Percentiles rank a stretch among this genome's conserved stretches.
These are phyloP conservation scores for Epichloe baconii DNA, from an alignment of 2,329 filamentous ascomycete genomes.

Conservation along the genomic window DNA sequence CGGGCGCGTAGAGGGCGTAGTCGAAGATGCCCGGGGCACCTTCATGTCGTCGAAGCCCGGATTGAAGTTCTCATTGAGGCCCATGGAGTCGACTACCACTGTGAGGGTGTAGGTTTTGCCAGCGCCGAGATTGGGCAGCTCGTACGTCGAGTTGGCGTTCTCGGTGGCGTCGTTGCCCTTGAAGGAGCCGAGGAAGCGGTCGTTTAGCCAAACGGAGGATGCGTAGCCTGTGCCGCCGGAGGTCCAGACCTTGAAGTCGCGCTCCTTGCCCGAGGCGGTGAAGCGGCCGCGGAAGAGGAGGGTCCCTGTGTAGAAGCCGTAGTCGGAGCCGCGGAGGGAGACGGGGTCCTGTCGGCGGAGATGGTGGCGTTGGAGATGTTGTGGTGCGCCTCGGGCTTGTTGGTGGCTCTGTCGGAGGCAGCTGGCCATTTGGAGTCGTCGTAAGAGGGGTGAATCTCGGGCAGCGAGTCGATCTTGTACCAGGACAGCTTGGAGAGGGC, in stretches of 20 bases:
- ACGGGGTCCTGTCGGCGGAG: constrained; percentile 44
- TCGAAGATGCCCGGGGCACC: constrained; percentile 45
- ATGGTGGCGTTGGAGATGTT: constrained; percentile 47
- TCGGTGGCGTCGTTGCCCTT: constrained; percentile 36
- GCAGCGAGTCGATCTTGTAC: constrained; percentile 59
- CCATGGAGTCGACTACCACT: constrained; percentile 60
- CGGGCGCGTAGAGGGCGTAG: constrained; percentile 36
- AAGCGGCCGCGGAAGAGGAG: constrained; percentile 62
- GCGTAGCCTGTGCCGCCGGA: constrained; percentile 58
- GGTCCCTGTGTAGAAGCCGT: constrained; percentile 58
- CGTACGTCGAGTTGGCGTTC: constrained; percentile 42
- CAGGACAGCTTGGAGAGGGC: constrained; percentile 46
- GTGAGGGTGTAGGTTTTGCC: constrained; percentile 50
- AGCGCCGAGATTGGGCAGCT: constrained; percentile 35
- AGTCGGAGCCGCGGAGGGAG: constrained; percentile 56
- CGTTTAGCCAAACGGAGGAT: constrained; percentile 52
- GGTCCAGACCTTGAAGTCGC: constrained; percentile 41
- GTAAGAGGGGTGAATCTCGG: constrained; percentile 51
- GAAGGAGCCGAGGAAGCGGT: constrained; percentile 50
- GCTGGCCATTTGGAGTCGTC: constrained; percentile 53
- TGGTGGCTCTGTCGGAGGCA: background rate
- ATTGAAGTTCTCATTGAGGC: constrained; percentile 52
- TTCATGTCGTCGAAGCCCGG: constrained; percentile 50
- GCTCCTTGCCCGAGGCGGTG: constrained; percentile 46
- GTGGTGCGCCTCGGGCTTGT: constrained; percentile 35